These are phyloP conservation scores for Aspergillus haitiensis DNA, from an alignment of 495 filamentous ascomycete species.

Conservation along the genomic window DNA sequence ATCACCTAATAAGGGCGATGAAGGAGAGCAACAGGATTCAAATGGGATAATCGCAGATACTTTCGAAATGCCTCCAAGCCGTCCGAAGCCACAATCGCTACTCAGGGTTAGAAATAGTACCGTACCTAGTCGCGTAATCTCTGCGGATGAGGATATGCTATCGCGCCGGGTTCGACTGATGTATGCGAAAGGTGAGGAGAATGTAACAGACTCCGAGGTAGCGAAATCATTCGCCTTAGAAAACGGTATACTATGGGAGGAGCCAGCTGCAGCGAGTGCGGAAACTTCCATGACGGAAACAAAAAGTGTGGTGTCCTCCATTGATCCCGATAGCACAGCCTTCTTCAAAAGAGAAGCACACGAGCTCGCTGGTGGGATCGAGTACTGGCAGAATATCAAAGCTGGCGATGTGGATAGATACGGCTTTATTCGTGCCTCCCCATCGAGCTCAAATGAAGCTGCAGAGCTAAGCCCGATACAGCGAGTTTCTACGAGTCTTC, in stretches of 20 bases:
- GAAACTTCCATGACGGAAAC: slow-evolving; percentile 36
- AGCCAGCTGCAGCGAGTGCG: slow-evolving; percentile 49
- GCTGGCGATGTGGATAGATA: slow-evolving; percentile 88
- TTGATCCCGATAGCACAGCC: slow-evolving; percentile 16
- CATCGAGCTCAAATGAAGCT: slow-evolving; percentile 34
- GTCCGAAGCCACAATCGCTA: slow-evolving; percentile 33
- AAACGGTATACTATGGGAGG: slow-evolving; percentile 60
- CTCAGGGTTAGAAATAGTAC: slow-evolving; percentile 39
- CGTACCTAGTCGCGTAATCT: slow-evolving; percentile 45
- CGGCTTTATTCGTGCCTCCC: slow-evolving; percentile 76
- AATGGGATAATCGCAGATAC: slow-evolving; percentile 28
- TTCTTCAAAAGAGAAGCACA: slow-evolving; percentile 50
- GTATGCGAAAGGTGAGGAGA: slow-evolving; percentile 75
- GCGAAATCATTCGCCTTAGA: slow-evolving; percentile 48
- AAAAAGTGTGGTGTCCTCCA: slow-evolving; percentile 21
- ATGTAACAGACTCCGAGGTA: slow-evolving; percentile 51
- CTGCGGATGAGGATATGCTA: slow-evolving; percentile 79
- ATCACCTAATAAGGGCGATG: slow-evolving; percentile 10
- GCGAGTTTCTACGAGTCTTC: slow-evolving; percentile 64
- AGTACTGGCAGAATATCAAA: slow-evolving; percentile 93
- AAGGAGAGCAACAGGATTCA: slow-evolving; percentile 10
- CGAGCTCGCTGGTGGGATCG: slow-evolving; percentile 79
- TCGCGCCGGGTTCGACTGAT: slow-evolving; percentile 87
- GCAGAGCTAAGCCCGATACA: slow-evolving; percentile 56
- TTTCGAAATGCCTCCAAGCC: slow-evolving; percentile 43